Conservation (phyloP, 2,329 filamentous ascomycete species). For the Diplodia mutila region DNA sequence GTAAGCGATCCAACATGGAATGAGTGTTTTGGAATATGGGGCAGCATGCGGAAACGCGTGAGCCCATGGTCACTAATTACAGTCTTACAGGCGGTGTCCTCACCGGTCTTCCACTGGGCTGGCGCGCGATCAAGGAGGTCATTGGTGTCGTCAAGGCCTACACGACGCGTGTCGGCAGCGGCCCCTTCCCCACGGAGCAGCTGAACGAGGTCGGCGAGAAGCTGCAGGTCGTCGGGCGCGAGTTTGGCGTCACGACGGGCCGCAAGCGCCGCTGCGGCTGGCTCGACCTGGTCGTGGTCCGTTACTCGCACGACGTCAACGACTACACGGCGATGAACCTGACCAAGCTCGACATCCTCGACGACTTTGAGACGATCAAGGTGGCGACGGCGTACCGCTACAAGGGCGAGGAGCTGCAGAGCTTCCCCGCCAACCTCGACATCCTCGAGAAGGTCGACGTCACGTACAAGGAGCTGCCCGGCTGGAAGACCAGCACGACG, state of each 20-base stretch:
- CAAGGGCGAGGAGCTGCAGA: conserved; percentile 59
- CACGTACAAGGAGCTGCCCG: conserved; percentile 68
- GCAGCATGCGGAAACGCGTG: neutral
- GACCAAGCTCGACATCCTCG: conserved; percentile 71
- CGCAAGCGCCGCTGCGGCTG: conserved; percentile 65
- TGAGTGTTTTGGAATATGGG: neutral
- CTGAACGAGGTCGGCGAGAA: conserved; percentile 61
- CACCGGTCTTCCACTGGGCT: conserved; percentile 65
- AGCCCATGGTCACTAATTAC: conserved; percentile 30
- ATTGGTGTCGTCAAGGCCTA: conserved; percentile 72
- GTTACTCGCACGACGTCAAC: conserved; percentile 68
- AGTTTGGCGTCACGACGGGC: conserved; percentile 62
- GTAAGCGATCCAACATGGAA: conserved; percentile 2
- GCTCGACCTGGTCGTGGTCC: conserved; percentile 70
- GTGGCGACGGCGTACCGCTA: conserved; percentile 71
- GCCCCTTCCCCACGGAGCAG: conserved; percentile 71
- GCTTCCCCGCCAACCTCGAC: conserved; percentile 67
- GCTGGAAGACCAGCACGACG: conserved; percentile 70
- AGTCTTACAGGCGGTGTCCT: conserved; percentile 65
- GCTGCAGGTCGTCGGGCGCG: conserved; percentile 59
- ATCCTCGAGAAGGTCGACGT: conserved; percentile 64
- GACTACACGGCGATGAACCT: conserved; percentile 68
- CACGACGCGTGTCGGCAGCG: conserved; percentile 64
- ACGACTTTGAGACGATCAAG: conserved; percentile 75
- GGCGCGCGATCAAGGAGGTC: conserved; percentile 62